Conservation (phyloP, 1,139 yeast species). For the Yamadazyma spencermartinsiae region DNA sequence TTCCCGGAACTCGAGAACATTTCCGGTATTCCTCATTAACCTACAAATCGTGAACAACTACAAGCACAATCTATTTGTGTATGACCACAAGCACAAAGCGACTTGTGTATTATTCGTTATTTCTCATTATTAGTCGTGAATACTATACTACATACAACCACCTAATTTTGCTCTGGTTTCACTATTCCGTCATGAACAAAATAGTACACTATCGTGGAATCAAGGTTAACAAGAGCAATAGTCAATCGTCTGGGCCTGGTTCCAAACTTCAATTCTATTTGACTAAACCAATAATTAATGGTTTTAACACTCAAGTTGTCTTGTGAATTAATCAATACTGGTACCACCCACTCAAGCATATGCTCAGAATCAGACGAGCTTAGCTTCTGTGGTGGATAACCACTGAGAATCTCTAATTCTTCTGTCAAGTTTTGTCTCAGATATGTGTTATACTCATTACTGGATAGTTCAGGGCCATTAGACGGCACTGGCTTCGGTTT, state of each 20-base stretch:
- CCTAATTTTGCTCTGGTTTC: conserved; percentile 54
- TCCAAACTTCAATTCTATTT: conserved; percentile 15
- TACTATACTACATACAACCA: background rate
- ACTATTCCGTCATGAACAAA: conserved; percentile 61
- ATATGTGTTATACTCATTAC: too few relatives aligned
- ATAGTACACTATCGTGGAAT: conserved; percentile 69
- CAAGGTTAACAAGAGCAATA: conserved; percentile 59
- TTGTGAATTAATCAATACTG: conserved; percentile 19
- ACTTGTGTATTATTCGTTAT: too few relatives aligned
- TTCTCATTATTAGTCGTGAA: too few relatives aligned
- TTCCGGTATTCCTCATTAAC: too few relatives aligned
- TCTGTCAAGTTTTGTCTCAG: background rate
- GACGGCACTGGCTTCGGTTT: background rate
- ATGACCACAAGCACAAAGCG: too few relatives aligned
- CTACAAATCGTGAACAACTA: too few relatives aligned
- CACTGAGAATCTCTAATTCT: conserved; percentile 22
- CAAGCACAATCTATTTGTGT: too few relatives aligned
- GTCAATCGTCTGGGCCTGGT: conserved; percentile 42
- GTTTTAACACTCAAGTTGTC: conserved; percentile 21
- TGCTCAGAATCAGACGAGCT: conserved; percentile 22
- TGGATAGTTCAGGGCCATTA: too few relatives aligned
- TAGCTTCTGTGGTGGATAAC: conserved; percentile 32
- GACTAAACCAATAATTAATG: conserved; percentile 34
- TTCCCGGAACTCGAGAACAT: too few relatives aligned
- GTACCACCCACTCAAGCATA: conserved; percentile 38